A percentile compares a stretch with the other conserved stretches of the same genome.
Conservation (phyloP, 2,329 filamentous ascomycete species). For the Ophiostoma pallidulum region DNA sequence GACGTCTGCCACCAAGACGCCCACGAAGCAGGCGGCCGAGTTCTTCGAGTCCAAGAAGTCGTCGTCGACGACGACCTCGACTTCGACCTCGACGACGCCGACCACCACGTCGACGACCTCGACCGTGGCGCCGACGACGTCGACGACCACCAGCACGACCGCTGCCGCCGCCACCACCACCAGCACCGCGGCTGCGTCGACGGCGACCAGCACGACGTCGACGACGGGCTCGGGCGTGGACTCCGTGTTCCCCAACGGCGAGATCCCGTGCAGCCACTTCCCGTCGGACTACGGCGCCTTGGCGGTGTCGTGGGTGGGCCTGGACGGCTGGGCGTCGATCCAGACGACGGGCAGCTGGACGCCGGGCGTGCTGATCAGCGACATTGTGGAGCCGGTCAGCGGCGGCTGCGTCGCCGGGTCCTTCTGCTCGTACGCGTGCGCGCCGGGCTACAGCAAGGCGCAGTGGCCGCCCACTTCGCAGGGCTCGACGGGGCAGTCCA, state of each 20-base stretch:
- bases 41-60: constrained; percentile 36
- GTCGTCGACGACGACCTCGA: background rate
- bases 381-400: constrained; percentile 53
- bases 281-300: constrained; percentile 75
- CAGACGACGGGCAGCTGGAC: constrained; percentile 49
- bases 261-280: constrained; percentile 62
- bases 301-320: constrained; percentile 54
- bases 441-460: constrained; percentile 81
- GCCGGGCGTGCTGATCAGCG: constrained; percentile 46
- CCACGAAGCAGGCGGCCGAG: constrained; percentile 31
- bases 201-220: constrained; percentile 19
- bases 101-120: constrained; percentile 13
- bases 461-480: constrained; percentile 73
- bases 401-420: constrained; percentile 52
- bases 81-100: background rate
- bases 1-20: constrained; percentile 19
- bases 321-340: constrained; percentile 71
- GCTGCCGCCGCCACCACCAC: background rate
- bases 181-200: too few species aligned
- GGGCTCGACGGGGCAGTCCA: constrained; percentile 69
- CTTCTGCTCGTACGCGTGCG: constrained; percentile 91
- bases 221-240: constrained; percentile 40
- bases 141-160: constrained; percentile 9
- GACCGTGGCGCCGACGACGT: constrained; percentile 19
- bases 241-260: constrained; percentile 64